A percentile compares a stretch with the other conserved stretches of the same genome.
phyloP scores from a whole-genome alignment of 805 yeast species.

The Lipomyces spencermartinsiae region DNA sequence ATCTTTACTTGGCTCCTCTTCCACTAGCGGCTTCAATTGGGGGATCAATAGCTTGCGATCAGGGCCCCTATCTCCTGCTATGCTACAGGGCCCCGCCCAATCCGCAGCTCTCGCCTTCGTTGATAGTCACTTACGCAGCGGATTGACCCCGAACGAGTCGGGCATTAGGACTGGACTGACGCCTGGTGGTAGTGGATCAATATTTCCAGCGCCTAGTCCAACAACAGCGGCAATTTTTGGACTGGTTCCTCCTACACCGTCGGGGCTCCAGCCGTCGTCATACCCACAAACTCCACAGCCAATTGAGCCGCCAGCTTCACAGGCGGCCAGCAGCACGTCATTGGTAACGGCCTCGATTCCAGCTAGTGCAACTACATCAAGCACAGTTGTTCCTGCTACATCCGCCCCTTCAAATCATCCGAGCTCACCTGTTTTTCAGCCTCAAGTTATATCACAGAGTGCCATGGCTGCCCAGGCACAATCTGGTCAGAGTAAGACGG shows the following conservation, averaged over 20 bases:
- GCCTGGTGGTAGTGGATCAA: constrained; percentile 48
- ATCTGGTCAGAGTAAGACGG: constrained; percentile 11
- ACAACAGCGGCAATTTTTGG: constrained; percentile 48
- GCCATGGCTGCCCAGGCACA: constrained; percentile 4
- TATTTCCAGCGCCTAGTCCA: constrained; percentile 50
- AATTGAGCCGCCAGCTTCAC: constrained; percentile 12
- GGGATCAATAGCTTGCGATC: constrained; percentile 41
- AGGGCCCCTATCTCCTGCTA: constrained; percentile 50
- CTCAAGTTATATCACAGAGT: constrained; percentile 13
- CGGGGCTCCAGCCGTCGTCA: constrained; percentile 54
- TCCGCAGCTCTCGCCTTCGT: constrained; percentile 29
- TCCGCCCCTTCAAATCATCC: constrained; percentile 12
- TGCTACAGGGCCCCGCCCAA: constrained; percentile 46
- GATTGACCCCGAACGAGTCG: constrained; percentile 79
- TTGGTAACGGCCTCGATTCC: constrained; percentile 23
- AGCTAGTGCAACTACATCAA: constrained; percentile 13
- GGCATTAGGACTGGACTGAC: constrained; percentile 58
- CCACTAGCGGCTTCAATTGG: constrained; percentile 31
- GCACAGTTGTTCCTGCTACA: not conserved
- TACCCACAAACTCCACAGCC: constrained; percentile 26
- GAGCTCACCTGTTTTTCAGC: constrained; percentile 8
- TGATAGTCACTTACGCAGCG: constrained; percentile 52
- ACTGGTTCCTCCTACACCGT: constrained; percentile 45
- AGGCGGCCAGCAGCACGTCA: constrained; percentile 5
- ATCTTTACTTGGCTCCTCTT: constrained; percentile 28